Evolutionary conservation across 164 flowering plant species (phyloP), one percentile per base, ranked within the genome.

Genomic region (Magnolia changhungtana): DNA sequence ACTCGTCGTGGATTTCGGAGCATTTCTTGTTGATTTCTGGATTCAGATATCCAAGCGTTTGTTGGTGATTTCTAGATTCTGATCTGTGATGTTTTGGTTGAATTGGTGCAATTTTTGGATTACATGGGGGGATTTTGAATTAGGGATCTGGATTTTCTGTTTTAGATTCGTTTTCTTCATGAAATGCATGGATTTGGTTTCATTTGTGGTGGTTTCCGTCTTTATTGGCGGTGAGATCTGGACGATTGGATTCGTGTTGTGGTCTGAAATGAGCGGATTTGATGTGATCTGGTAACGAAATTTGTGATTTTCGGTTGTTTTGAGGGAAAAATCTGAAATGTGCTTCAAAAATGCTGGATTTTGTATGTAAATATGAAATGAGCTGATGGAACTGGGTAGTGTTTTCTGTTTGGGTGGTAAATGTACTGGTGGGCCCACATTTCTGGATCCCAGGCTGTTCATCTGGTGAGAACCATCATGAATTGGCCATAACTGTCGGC

Each of bases 261-360:
- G 31, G 11, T 66, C 24, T 66, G 69, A 10, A 66, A 66, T 24
- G 69, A 21, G 45, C 13, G 69, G 69, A 75, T 10, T 68, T 77
- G 63, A 61, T 67, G 16, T 67, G 73, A 76, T 76, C 67, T 59
- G 67, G 4, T 13, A 29, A 29, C 55, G 50, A 3, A 0, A 20
- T 55, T 1, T 13, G 7, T 31, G 24, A 37, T 90, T 77, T 85
- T 10, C 2, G 10, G 61, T 55, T 3, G 61, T 10, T 65, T 9
- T 11, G 31, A 11, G 61, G 13, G 61, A 16, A 55, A 55, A 16
- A 55, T 55, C 61, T 66, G 69, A 23, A 66, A 24, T 23, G 31
- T 37, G 45, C 61, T 55, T 16, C 18, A 16, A 11, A 55, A 55
- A 55, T 11, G 18, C 10, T 55, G 61, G 61, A 37, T 13, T 55